Base-by-base conservation (phyloP, 2,329 filamentous ascomycete genomes). In the Fusarium lyarnte region DNA sequence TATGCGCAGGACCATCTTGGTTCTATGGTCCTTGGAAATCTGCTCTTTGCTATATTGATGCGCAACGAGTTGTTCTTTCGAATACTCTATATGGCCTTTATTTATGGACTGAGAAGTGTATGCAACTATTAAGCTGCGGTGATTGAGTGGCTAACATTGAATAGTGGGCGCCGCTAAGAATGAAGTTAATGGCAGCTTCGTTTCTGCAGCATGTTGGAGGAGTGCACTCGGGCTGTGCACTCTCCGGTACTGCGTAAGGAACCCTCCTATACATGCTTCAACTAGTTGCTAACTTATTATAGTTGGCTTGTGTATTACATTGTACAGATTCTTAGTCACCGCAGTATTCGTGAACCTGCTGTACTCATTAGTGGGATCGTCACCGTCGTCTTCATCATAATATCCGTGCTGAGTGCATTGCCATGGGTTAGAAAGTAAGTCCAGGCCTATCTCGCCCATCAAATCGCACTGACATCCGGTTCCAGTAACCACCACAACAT, bases 341-440 rank as follows among this genome's bases (percentile, higher is more conserved):
- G 45, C 5, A 33, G 23, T 2, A 63, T n/a, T 6, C 47, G 29
- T 8, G 31, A 60, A 6, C 29, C 38, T 16, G 31, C 45, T 11
- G 31, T 63, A 4, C 58, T 63, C 17, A 41, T 47, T 3, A 63
- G 13, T 2, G 55, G 55, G 3, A 41, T 38, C 1, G 21, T 63
- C 5, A 63, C 61, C 5, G 42, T 58, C 8, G 21, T n/a, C 5
- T 47, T 63, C 3, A 45, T 63, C 4, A 27, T 39, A 8, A 17
- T 27, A 5, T 60, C 61, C 3, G 27, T 60, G 1, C 11, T 63
- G 1, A 63, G 61, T 11, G 61, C 61, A 23, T 2, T 60, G 1
- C 61, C 61, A 8, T 63, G 55, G 61, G 19, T 63, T 7, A 23
- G 61, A 19, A 63, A 63, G 61, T 63, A 12, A n/a, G 45, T 58